A percentile compares a stretch with the other conserved stretches of the same genome.
Evolutionary conservation across 768 basidiomycete species (phyloP).

Genomic region (Steccherinum ochraceum): DNA sequence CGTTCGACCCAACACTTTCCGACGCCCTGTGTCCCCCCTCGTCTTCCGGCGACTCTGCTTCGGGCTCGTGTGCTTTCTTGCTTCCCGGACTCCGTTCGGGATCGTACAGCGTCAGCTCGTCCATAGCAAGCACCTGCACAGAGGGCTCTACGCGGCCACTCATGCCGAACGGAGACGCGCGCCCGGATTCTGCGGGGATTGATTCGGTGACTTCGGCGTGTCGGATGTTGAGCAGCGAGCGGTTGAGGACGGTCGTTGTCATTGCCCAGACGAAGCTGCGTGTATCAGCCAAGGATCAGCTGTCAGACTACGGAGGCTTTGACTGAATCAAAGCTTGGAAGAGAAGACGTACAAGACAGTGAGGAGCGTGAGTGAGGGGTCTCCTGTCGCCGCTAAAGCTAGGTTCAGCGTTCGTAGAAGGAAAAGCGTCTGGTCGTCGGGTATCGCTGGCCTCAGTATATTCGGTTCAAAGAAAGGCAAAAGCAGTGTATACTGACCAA

Average conservation of each 20-base stretch:
- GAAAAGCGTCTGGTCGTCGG: conserved; percentile 16
- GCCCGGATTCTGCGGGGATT: neutral
- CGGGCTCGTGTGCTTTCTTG: neutral
- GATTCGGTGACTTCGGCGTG: conserved; percentile 19
- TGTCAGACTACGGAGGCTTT: too few relatives aligned
- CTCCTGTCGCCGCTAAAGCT: conserved; percentile 14
- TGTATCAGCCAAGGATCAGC: neutral
- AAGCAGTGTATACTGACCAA: conserved; percentile 18
- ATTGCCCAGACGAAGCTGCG: conserved; percentile 29
- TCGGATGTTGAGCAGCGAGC: conserved; percentile 28
- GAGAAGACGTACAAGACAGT: conserved; percentile 21
- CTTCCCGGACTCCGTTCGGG: too few relatives aligned
- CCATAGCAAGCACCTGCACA: neutral
- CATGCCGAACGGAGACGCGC: conserved; percentile 3
- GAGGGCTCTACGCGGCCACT: neutral
- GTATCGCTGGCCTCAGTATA: neutral
- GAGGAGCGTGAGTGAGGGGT: conserved; percentile 21
- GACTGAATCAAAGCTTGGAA: neutral
- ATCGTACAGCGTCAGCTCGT: neutral
- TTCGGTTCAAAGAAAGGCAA: neutral
- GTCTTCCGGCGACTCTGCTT: neutral
- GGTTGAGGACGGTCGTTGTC: conserved; percentile 27
- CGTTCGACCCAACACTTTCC: neutral
- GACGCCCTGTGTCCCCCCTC: neutral
- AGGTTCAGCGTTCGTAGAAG: conserved; percentile 23